These are phyloP conservation scores for Starmerella floricola DNA, from an alignment of 805 yeast genomes.

Conservation along the genomic window DNA sequence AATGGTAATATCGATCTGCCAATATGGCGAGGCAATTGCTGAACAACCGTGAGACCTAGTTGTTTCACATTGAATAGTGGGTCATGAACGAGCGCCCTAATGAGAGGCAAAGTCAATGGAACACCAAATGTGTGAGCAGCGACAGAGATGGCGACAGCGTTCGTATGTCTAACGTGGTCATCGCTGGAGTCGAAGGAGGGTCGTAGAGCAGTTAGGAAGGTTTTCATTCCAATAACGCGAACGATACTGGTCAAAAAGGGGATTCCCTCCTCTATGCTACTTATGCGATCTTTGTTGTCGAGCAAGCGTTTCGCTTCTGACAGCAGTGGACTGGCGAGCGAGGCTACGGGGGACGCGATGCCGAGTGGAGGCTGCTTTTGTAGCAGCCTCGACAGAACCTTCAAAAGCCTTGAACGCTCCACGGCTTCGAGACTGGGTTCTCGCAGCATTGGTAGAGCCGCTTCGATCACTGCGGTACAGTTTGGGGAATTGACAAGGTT, in stretches of 20 bases:
- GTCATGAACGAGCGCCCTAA: constrained; percentile 58
- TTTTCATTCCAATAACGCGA: constrained; percentile 48
- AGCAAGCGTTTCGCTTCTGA: not conserved
- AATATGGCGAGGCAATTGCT: constrained; percentile 54
- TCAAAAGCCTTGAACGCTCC: constrained; percentile 72
- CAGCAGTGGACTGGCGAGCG: constrained; percentile 1
- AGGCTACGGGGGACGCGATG: not conserved
- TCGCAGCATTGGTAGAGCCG: constrained; percentile 61
- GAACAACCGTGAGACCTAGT: constrained; percentile 43
- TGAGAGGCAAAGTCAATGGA: constrained; percentile 69
- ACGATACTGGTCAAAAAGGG: constrained; percentile 37
- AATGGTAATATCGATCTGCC: constrained; percentile 72
- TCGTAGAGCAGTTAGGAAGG: constrained; percentile 64
- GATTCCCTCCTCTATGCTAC: constrained; percentile 58
- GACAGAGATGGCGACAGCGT: constrained; percentile 72
- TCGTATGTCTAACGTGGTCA: constrained; percentile 63
- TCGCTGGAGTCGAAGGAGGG: constrained; percentile 76
- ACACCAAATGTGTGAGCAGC: constrained; percentile 72
- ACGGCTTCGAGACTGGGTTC: constrained; percentile 65
- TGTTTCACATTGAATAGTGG: constrained; percentile 81
- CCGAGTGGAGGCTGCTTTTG: constrained; percentile 28
- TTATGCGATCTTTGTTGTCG: not conserved
- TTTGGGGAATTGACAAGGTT: constrained; percentile 49
- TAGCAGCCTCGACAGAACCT: constrained; percentile 57
- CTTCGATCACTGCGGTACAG: constrained; percentile 61